phyloP scores from a whole-genome alignment of 2,329 filamentous ascomycete genomes.

The Saccharata proteae region DNA sequence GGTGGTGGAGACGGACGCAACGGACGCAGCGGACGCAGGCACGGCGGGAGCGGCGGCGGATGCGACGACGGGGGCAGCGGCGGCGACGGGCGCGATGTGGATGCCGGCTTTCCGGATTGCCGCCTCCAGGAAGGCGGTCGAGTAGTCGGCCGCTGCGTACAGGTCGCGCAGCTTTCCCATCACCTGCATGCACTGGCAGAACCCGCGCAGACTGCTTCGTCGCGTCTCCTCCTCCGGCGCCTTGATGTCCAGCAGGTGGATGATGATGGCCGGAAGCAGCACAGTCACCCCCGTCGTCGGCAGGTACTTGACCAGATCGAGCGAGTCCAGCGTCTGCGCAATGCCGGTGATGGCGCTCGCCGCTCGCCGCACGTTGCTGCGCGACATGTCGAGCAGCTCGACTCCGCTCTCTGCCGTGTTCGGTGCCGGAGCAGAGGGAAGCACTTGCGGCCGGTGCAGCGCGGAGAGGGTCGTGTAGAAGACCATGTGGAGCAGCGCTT shows the following conservation, averaged over 20 bases:
- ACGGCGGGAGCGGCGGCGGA: constrained; percentile 13
- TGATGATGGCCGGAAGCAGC: constrained; percentile 83
- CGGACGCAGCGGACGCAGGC: background rate
- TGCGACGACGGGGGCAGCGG: constrained; percentile 11
- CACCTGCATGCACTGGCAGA: constrained; percentile 85
- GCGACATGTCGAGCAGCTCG: constrained; percentile 70
- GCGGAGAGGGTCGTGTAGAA: constrained; percentile 88
- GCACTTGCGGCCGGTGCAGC: constrained; percentile 79
- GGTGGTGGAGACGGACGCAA: no score
- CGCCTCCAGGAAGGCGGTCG: constrained; percentile 87
- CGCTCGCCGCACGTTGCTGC: constrained; percentile 69
- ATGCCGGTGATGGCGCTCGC: constrained; percentile 79
- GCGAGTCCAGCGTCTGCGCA: constrained; percentile 60
- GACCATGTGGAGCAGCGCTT: constrained; percentile 83
- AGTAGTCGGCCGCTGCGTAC: constrained; percentile 89
- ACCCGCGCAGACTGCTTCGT: constrained; percentile 63
- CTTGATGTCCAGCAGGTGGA: constrained; percentile 86
- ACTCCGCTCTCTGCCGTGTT: constrained; percentile 36
- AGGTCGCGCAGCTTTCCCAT: constrained; percentile 79
- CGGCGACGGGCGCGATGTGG: constrained; percentile 42
- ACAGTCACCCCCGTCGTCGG: constrained; percentile 87
- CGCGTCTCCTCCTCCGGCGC: constrained; percentile 61
- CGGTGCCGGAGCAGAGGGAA: constrained; percentile 52
- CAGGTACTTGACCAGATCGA: constrained; percentile 64
- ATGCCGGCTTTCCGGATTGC: constrained; percentile 80